Base-by-base conservation (phyloP, 2,329 filamentous ascomycete genomes). In the Annulohypoxylon truncatum region DNA sequence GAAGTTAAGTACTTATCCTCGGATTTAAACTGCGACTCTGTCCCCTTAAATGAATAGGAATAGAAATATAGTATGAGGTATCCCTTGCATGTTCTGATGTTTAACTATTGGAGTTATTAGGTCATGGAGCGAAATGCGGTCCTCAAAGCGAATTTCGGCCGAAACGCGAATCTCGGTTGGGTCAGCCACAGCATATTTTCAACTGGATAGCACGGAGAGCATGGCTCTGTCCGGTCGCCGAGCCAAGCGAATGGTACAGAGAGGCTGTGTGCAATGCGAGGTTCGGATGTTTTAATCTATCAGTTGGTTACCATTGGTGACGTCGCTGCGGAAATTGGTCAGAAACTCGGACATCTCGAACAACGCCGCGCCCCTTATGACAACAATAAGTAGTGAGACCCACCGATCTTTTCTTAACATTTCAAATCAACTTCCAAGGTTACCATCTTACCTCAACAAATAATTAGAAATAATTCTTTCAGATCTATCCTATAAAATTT, bases 91-190 rank as follows among this genome's bases (percentile, higher is more conserved):
- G 33, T n/a, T 35, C 12, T 2, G 3, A 13, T 6, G 13, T 35
- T 12, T n/a, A 13, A 12, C 33, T 35, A 18, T 40, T 6, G n/a
- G 33, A 9, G 18, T 42, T 42, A 10, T 44, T 28, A 48, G 28
- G 28, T 50, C 35, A 31, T 10, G 18, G 48, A 46, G 66, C 66
- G 66, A 60, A 31, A 40, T 50, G 57, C 66, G 66, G 61, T 50
- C 7, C 4, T 4, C 7, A 51, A 10, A 42, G 66, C 66, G 66
- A 68, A 56, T 3, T 18, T 66, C 66, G 66, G 66, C 66, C n/a
- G 13, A 12, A 7, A 47, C 18, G 61, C 65, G 65, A 65, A 62
- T 47, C 22, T 68, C 65, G 65, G 47, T 50, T 42, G 26, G 22
- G 29, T 20, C 29, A 28, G 13, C 15, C 54, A 28, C 33, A 44